Percentiles rank a stretch among this genome's conserved stretches.
Conservation (phyloP, 106 monocot genomes). For the Acanthochlamys bracteata region DNA sequence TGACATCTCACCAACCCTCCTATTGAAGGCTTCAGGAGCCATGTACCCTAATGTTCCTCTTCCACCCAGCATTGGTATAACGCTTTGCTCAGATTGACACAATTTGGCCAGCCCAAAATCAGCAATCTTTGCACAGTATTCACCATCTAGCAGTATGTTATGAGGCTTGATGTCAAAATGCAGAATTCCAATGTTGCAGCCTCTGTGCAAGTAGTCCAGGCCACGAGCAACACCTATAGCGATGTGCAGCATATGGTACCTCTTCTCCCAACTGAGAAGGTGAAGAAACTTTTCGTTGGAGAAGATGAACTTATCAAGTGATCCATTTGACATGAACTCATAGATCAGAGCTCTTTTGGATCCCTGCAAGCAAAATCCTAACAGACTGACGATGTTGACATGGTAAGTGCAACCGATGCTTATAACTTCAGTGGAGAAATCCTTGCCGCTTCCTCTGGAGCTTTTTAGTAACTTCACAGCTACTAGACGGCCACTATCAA, state of each 20-base stretch:
- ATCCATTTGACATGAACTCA: slow-evolving; percentile 45
- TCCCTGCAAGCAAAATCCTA: slow-evolving; percentile 45
- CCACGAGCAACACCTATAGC: background rate
- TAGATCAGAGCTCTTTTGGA: slow-evolving; percentile 27
- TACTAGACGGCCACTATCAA: background rate
- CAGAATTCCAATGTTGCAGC: background rate
- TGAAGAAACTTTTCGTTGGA: background rate
- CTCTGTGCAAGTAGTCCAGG: background rate
- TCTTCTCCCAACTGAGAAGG: background rate
- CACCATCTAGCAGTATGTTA: background rate
- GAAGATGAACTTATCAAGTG: slow-evolving; percentile 41
- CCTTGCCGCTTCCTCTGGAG: slow-evolving; percentile 26
- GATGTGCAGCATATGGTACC: background rate
- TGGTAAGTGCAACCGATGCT: slow-evolving; percentile 42
- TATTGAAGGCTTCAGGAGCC: too few relatives aligned
- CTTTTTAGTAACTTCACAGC: slow-evolving; percentile 29
- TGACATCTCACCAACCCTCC: too few relatives aligned
- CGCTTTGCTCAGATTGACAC: background rate
- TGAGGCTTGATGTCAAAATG: background rate
- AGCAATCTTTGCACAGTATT: slow-evolving; percentile 2
- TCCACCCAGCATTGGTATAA: background rate
- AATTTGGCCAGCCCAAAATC: slow-evolving; percentile 4
- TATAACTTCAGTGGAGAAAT: slow-evolving; percentile 47
- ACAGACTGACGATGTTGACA: slow-evolving; percentile 35
- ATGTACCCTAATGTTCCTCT: too few relatives aligned